A percentile compares a stretch with the other conserved stretches of the same genome.
Conservation (phyloP, 257 asterid species). For the Prunella vulgaris region DNA sequence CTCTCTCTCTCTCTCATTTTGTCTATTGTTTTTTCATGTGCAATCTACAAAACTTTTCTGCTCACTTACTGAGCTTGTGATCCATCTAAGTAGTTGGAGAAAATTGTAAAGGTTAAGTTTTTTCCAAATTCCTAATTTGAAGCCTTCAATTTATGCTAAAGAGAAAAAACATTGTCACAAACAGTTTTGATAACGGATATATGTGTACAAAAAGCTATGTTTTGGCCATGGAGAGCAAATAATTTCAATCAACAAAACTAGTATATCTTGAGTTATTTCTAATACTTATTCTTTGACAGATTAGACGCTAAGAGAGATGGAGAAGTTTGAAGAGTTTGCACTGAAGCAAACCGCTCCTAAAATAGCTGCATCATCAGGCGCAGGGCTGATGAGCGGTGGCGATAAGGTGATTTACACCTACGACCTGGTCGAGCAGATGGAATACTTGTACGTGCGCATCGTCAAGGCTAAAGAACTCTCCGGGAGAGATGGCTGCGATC, state of each 20-base stretch:
- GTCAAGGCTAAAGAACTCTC: slow-evolving; percentile 66
- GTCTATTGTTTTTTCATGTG: not conserved
- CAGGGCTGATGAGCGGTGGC: slow-evolving; percentile 56
- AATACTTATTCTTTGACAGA: not conserved
- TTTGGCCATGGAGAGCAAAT: too few relatives aligned
- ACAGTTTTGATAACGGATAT: too few relatives aligned
- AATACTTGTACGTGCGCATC: slow-evolving; percentile 69
- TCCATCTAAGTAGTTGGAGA: not conserved
- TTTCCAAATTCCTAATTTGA: too few relatives aligned
- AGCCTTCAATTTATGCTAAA: too few relatives aligned
- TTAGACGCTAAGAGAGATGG: slow-evolving; percentile 33
- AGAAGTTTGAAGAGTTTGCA: slow-evolving; percentile 58
- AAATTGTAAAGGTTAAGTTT: not conserved
- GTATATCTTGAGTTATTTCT: too few relatives aligned
- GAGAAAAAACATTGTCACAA: too few relatives aligned
- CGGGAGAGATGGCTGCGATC: slow-evolving; percentile 61
- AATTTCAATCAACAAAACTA: too few relatives aligned
- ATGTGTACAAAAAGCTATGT: too few relatives aligned
- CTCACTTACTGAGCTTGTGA: not conserved
- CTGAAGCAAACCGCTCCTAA: slow-evolving; percentile 77
- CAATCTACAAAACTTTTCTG: not conserved
- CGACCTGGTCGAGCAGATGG: slow-evolving; percentile 91
- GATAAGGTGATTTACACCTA: slow-evolving; percentile 64
- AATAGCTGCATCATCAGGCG: slow-evolving; percentile 40
- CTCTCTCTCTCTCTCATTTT: too few relatives aligned